Base-by-base conservation (phyloP, 2,329 filamentous ascomycete genomes). In the Passalora sequoiae region DNA sequence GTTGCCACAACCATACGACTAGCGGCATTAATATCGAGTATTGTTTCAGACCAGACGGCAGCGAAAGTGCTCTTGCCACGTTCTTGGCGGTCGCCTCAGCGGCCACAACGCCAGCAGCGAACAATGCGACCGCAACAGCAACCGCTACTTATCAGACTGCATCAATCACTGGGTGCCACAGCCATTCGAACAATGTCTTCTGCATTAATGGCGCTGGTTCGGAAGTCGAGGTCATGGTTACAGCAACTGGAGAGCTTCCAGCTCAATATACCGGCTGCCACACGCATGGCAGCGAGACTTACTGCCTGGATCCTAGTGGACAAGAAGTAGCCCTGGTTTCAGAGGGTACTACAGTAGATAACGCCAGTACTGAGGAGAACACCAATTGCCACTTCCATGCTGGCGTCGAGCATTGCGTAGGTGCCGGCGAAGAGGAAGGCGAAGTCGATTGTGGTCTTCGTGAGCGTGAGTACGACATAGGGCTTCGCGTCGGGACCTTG, bases 401-500 rank as follows among this genome's bases (percentile, higher is more conserved):
- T 7, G 83, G 83, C 27, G 80, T 88, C 16, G 81, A 86, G 82
- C 77, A 85, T 55, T 86, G 82, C 51, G 72, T 76, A 9, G 72
- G 74, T 6, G 68, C 60, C 10, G 67, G 65, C 8, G 71, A 71
- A 44, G 60, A 61, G 38, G 53, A 58, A 17, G 56, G 56, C 17
- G 46, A 49, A 3, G 20, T 53, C 3, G 66, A 56, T 16, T 84
- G 81, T 58, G 68, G 69, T 1, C 66, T 66, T 8, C 63, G 59
- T 7, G 62, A 69, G 25, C 67, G 83, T 38, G 68, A 77, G 22
- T 89, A 88, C 66, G 78, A 89, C 54, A 70, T 87, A 15, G 71
- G 72, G 1, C 70, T 89, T 2, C 76, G 85, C 6, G 72, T 88
- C 38, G 85, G 84, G 1, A 74, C 86, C 0, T 66, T 89, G 15